Conservation (phyloP, 345 rosid genomes). For the Anacardium occidentale region DNA sequence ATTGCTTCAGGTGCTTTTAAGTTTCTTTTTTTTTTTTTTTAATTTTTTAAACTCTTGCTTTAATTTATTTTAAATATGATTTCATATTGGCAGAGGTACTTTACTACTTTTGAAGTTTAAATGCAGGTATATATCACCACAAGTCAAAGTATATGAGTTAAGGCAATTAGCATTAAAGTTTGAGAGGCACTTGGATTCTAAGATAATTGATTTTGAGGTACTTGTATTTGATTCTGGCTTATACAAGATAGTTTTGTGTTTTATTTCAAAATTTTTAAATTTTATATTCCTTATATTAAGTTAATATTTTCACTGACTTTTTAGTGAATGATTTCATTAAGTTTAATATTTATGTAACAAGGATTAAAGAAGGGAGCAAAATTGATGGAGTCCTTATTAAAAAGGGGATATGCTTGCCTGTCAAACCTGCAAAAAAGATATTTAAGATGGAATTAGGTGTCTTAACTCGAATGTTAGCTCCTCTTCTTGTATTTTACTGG, state of each 20-base stretch:
- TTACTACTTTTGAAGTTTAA: conserved; percentile 5
- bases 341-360: conserved; percentile 8
- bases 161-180: conserved; percentile 76
- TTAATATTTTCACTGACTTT: not conserved
- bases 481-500: too few species aligned
- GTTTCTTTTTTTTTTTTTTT: too few species aligned
- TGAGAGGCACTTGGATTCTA: conserved; percentile 80
- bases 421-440: too few species aligned
- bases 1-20: conserved; percentile 81
- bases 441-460: too few species aligned
- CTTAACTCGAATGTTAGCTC: too few species aligned
- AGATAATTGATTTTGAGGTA: conserved; percentile 92
- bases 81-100: conserved; percentile 10
- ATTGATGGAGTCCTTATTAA: too few species aligned
- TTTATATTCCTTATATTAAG: not conserved
- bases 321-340: not conserved
- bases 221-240: not conserved
- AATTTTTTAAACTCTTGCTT: not conserved
- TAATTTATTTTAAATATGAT: not conserved
- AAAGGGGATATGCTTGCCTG: too few species aligned
- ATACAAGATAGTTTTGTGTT: not conserved
- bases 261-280: not conserved
- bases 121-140: conserved; percentile 81
- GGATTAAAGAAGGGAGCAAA: too few species aligned
- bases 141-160: conserved; percentile 82